A percentile compares a stretch with the other conserved stretches of the same genome.
Evolutionary conservation across 202 grass and related monocot species (phyloP).

Genomic region (Elaeis oleifera): DNA sequence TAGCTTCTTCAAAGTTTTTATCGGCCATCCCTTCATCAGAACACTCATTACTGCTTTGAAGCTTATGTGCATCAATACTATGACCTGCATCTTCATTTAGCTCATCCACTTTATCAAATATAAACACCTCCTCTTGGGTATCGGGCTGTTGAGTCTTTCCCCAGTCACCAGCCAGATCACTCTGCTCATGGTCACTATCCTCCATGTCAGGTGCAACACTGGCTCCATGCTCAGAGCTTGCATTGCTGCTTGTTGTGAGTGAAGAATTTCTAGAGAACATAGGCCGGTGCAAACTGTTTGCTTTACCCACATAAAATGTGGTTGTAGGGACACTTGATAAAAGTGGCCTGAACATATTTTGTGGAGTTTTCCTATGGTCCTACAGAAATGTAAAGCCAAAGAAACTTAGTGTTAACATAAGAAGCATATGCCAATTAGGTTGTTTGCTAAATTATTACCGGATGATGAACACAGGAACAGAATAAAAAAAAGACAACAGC

Average conservation of each 20-base stretch:
- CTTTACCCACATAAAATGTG: constrained; percentile 51
- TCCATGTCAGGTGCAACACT: constrained; percentile 40
- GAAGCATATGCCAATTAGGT: background rate
- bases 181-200: constrained; percentile 40
- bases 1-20: too few relatives aligned
- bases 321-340: constrained; percentile 75
- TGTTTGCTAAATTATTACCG: background rate
- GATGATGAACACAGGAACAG: too few relatives aligned
- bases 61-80: constrained; percentile 17
- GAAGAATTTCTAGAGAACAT: constrained; percentile 57
- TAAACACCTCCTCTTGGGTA: constrained; percentile 65
- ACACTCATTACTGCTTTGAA: constrained; percentile 20
- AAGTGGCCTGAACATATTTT: constrained; percentile 92
- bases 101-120: constrained; percentile 77
- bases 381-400: constrained; percentile 34
- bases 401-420: background rate
- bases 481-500: too few relatives aligned
- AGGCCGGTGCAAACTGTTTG: constrained; percentile 39
- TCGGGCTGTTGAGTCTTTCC: constrained; percentile 31
- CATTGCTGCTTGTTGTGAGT: constrained; percentile 60
- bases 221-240: constrained; percentile 49
- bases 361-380: constrained; percentile 78
- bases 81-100: constrained; percentile 43
- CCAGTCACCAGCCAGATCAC: constrained; percentile 42
- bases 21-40: too few relatives aligned